Percentiles rank a stretch among this genome's conserved stretches.
phyloP scores from a whole-genome alignment of 768 basidiomycete genomes.

The Rhizopogon vesiculosus region DNA sequence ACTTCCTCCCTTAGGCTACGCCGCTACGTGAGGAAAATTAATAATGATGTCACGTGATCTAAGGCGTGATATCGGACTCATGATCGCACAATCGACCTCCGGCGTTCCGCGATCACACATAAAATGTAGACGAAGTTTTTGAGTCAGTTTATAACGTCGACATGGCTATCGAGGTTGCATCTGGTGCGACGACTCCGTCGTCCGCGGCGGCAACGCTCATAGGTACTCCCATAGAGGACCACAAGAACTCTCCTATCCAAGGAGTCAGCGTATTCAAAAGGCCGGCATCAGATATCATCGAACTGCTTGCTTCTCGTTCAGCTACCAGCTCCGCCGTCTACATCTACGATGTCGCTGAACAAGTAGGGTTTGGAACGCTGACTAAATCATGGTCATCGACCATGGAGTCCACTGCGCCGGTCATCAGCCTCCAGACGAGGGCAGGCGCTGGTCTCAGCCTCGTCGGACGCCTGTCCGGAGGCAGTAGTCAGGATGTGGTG shows the following conservation, averaged over 20 bases:
- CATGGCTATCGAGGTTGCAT: slow-evolving; percentile 20
- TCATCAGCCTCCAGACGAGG: slow-evolving; percentile 74
- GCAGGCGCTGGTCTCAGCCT: slow-evolving; percentile 80
- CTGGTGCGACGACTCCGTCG: slow-evolving; percentile 23
- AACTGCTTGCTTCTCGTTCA: slow-evolving; percentile 58
- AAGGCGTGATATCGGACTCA: slow-evolving; percentile 12
- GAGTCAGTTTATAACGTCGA: neutral
- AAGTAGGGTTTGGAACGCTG: slow-evolving; percentile 73
- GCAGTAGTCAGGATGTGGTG: slow-evolving; percentile 64
- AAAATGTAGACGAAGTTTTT: slow-evolving; percentile 1
- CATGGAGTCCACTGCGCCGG: slow-evolving; percentile 39
- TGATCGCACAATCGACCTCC: slow-evolving; percentile 23
- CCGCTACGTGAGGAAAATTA: too few species aligned
- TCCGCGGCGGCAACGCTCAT: slow-evolving; percentile 32
- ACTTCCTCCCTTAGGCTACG: too few species aligned
- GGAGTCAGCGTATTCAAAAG: slow-evolving; percentile 4
- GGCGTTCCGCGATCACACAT: slow-evolving; percentile 4
- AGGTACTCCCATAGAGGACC: slow-evolving; percentile 23
- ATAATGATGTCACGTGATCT: slow-evolving; percentile 21
- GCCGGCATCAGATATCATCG: slow-evolving; percentile 61
- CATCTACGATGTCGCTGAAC: slow-evolving; percentile 79
- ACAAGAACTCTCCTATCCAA: slow-evolving; percentile 15
- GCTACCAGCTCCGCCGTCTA: slow-evolving; percentile 64
- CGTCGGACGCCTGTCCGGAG: slow-evolving; percentile 75
- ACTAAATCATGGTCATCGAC: slow-evolving; percentile 61